Conservation (phyloP, 1,139 yeast genomes). For the Meyerozyma carpophila region DNA sequence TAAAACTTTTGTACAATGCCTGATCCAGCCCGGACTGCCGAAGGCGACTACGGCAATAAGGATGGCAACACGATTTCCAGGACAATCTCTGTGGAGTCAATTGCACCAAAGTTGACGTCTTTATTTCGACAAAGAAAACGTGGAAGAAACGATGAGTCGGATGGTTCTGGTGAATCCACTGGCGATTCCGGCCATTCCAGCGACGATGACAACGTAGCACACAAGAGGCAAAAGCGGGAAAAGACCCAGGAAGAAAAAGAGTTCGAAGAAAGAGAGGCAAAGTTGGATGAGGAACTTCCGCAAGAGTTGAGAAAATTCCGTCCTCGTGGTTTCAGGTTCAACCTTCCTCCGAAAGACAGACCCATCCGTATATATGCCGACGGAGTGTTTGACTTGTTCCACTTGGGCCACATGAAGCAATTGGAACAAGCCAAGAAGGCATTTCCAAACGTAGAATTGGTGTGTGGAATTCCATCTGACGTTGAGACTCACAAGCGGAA, state of each 20-base stretch:
- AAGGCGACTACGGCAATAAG: not conserved
- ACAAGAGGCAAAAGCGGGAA: conserved; percentile 20
- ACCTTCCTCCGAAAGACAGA: conserved; percentile 78
- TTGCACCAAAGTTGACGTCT: conserved; percentile 34
- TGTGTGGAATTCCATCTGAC: conserved; percentile 91
- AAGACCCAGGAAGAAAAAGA: conserved; percentile 29
- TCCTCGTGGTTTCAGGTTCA: conserved; percentile 67
- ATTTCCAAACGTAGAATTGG: conserved; percentile 76
- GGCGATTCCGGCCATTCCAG: not conserved
- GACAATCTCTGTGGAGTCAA: conserved; percentile 39
- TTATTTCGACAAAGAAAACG: conserved; percentile 34
- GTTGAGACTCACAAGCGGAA: conserved; percentile 85
- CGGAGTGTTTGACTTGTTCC: conserved; percentile 95
- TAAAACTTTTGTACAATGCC: not conserved
- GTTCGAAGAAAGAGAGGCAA: conserved; percentile 46
- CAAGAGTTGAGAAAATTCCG: conserved; percentile 61
- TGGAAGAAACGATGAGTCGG: conserved; percentile 16
- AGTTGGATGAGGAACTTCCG: conserved; percentile 56
- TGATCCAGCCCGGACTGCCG: not conserved
- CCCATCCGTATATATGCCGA: conserved; percentile 93
- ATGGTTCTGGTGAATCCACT: conserved; percentile 6
- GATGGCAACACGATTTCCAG: conserved; percentile 17
- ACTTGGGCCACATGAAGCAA: conserved; percentile 96
- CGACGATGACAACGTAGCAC: not conserved
- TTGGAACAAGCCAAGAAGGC: conserved; percentile 94